Conservation (phyloP, 192 early-diverging fungal genomes). For the Gorgonomyces haynaldii region DNA sequence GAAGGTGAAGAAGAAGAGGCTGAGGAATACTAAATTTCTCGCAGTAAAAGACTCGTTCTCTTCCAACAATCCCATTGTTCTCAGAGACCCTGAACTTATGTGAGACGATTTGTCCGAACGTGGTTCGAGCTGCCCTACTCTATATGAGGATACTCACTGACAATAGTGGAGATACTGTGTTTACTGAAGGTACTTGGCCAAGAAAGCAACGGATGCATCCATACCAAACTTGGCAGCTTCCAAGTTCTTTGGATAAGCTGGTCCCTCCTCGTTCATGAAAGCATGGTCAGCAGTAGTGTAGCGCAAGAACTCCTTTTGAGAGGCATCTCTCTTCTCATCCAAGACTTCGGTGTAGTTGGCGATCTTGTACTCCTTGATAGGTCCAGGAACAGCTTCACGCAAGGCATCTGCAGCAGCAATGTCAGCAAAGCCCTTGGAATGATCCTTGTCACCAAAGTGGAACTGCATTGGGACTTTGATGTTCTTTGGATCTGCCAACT, state of each 20-base stretch:
- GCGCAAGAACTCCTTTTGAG: constrained; percentile 11
- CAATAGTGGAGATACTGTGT: too few relatives aligned
- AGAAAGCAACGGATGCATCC: constrained; percentile 15
- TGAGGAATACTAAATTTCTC: constrained; percentile 32
- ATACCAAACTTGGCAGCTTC: constrained; percentile 15
- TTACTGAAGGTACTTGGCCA: too few relatives aligned
- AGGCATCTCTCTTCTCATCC: background rate
- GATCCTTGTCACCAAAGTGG: constrained; percentile 27
- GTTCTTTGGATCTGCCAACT: constrained; percentile 16
- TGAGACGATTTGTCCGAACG: too few relatives aligned
- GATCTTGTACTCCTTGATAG: too few relatives aligned
- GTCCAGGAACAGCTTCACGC: background rate
- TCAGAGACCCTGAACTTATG: too few relatives aligned
- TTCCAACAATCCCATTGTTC: too few relatives aligned
- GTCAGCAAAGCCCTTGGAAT: constrained; percentile 19
- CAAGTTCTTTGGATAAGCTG: constrained; percentile 18
- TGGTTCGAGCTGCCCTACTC: too few relatives aligned
- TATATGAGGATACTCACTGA: too few relatives aligned
- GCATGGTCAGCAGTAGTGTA: constrained; percentile 23
- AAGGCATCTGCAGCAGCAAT: constrained; percentile 15
- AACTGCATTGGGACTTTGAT: constrained; percentile 22
- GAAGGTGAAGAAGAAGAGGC: constrained; percentile 73
- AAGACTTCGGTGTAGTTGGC: too few relatives aligned
- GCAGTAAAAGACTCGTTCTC: too few relatives aligned
- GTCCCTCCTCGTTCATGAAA: constrained; percentile 18